Evolutionary conservation across 768 basidiomycete species (phyloP).

Genomic region (Suillus paluster): DNA sequence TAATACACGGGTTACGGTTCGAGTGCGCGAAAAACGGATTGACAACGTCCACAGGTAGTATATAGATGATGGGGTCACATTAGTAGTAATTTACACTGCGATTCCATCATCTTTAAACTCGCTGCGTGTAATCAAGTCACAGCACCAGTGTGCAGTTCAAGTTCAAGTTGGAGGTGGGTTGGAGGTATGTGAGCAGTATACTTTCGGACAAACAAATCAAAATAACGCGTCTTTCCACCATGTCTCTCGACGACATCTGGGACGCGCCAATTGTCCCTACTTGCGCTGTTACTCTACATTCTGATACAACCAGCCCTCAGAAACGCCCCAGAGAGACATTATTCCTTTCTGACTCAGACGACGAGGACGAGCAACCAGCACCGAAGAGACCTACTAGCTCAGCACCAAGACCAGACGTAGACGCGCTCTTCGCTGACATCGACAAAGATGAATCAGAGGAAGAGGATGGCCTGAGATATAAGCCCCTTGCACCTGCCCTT

Average conservation of each 20-base stretch:
- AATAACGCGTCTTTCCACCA: slow-evolving; percentile 32
- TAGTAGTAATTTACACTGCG: too few relatives aligned
- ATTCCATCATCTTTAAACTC: too few relatives aligned
- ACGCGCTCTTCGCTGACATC: slow-evolving; percentile 49
- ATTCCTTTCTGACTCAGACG: slow-evolving; percentile 64
- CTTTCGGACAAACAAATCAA: slow-evolving; percentile 22
- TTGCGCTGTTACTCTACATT: slow-evolving; percentile 21
- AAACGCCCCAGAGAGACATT: slow-evolving; percentile 48
- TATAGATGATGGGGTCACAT: too few relatives aligned
- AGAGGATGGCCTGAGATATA: slow-evolving; percentile 44
- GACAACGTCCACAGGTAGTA: too few relatives aligned
- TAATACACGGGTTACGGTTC: too few relatives aligned
- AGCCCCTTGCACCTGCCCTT: slow-evolving; percentile 53
- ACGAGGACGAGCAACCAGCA: slow-evolving; percentile 44
- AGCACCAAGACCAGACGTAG: slow-evolving; percentile 35
- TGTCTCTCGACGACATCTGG: slow-evolving; percentile 63
- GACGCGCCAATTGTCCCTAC: slow-evolving; percentile 49
- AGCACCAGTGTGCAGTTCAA: too few relatives aligned
- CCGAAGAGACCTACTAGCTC: slow-evolving; percentile 27
- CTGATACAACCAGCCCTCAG: slow-evolving; percentile 16
- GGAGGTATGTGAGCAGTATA: too few relatives aligned
- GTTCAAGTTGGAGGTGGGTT: too few relatives aligned
- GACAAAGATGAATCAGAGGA: slow-evolving; percentile 55
- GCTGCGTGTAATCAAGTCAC: too few relatives aligned
- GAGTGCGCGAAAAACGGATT: too few relatives aligned